Evolutionary conservation across 345 rosid species (phyloP).

Genomic region (Brassica napus): DNA sequence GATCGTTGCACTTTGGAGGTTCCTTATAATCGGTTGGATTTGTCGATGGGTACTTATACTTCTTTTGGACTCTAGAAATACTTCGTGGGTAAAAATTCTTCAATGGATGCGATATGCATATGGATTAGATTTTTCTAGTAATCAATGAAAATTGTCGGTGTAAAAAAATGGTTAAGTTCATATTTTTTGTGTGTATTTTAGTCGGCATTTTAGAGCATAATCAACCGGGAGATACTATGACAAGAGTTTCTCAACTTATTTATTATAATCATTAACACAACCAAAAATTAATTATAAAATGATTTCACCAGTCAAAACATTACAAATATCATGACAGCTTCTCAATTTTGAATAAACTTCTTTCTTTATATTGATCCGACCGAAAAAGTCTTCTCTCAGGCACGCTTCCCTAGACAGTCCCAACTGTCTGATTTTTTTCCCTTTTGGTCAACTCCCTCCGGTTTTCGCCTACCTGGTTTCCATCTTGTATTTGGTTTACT

Average conservation of each 20-base stretch:
- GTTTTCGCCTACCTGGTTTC: too few relatives aligned
- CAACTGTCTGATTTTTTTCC: too few relatives aligned
- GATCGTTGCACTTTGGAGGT: constrained; percentile 4
- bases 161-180: not conserved
- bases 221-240: too few relatives aligned
- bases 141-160: not conserved
- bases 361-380: too few relatives aligned
- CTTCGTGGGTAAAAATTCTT: not conserved
- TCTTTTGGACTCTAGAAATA: constrained; percentile 4
- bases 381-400: too few relatives aligned
- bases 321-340: not conserved
- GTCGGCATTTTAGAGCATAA: not conserved
- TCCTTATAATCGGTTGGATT: not conserved
- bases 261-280: not conserved
- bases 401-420: too few relatives aligned
- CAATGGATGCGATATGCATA: not conserved
- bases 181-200: not conserved
- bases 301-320: too few relatives aligned
- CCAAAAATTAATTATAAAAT: too few relatives aligned
- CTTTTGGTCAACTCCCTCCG: too few relatives aligned
- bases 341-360: not conserved
- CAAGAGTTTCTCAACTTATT: not conserved
- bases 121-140: not conserved
- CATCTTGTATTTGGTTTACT: too few relatives aligned
- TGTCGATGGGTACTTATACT: not conserved